Evolutionary conservation across 495 filamentous ascomycete species (phyloP), one percentile per base, ranked within the genome.

Genomic region (Lepidopterella palustris): DNA sequence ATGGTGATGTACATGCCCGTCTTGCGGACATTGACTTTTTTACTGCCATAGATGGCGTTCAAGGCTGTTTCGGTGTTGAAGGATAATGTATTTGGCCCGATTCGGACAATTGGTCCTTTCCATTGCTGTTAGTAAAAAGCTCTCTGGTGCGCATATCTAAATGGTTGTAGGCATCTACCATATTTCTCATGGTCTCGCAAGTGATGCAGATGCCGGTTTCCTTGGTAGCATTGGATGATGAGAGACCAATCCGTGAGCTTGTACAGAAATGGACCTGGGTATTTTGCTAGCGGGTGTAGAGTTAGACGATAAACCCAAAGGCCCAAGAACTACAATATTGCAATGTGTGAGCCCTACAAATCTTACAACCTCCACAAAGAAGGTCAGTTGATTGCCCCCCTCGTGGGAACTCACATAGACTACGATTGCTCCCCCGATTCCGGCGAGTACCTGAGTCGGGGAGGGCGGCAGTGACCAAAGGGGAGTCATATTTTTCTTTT

Each of bases 21-120:
- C 58, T 70, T 70, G 45, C 65, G 58, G 18, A 72, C 63, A 48
- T 68, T 68, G 29, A 63, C 68, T 28, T 72, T 74, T 56, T 62
- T 61, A 0, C 55, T 8, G 62, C 80, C 80, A 54, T 72, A 62
- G 54, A 72, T 72, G 6, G 66, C 45, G 27, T 60, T 57, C 4
- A 72, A 48, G 6, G 68, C 58, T 4, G 63, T 57, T 6, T 28
- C 29, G 4, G 68, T 69, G 54, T 63, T 63, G 66, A 70, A 66
- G 6, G 66, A 67, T 0, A 72, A 51, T 4, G 64, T 65, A 45
- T 70, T 66, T 0, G 70, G 65, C 1, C 53, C 66, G 42, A 67
- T 69, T 10, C 70, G 61, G 15, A 72, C 62, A 27, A 72, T 59
- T 10, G 57, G 58, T 0, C 69, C 60, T 63, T n/a, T 8, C 4